phyloP scores from a whole-genome alignment of 1,139 yeast species.

The Komagataea norvegica region DNA sequence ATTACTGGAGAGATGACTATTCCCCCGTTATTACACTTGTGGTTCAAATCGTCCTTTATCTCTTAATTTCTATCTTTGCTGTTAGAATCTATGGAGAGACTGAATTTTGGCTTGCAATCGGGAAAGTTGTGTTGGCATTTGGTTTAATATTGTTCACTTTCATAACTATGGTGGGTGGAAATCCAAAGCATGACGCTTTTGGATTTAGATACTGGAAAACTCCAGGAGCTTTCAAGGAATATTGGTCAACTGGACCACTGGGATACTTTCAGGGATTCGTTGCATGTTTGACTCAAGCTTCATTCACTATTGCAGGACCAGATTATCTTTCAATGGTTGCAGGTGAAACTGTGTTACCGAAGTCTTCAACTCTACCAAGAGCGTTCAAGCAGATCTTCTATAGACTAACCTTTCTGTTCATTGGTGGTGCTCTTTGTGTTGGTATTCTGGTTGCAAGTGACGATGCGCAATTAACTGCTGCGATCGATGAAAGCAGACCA shows the following conservation, averaged over 20 bases:
- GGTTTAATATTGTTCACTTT: slow-evolving; percentile 73
- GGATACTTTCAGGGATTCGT: slow-evolving; percentile 74
- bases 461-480: slow-evolving; percentile 41
- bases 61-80: slow-evolving; percentile 63
- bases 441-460: slow-evolving; percentile 54
- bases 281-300: slow-evolving; percentile 54
- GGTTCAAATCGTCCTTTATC: slow-evolving; percentile 58
- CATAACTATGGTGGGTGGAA: slow-evolving; percentile 82
- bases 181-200: slow-evolving; percentile 59
- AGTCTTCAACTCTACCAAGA: slow-evolving; percentile 60
- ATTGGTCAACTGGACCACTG: slow-evolving; percentile 46
- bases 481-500: slow-evolving; percentile 42
- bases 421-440: slow-evolving; percentile 57
- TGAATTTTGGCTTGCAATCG: slow-evolving; percentile 76
- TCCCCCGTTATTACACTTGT: slow-evolving; percentile 61
- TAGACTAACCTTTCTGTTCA: slow-evolving; percentile 64
- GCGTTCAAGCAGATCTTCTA: slow-evolving; percentile 77
- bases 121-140: slow-evolving; percentile 64
- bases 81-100: slow-evolving; percentile 72
- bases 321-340: slow-evolving; percentile 83
- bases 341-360: slow-evolving; percentile 75
- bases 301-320: slow-evolving; percentile 77
- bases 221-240: slow-evolving; percentile 54
- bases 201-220: slow-evolving; percentile 64
- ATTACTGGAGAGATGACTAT: slow-evolving; percentile 75